phyloP scores from a whole-genome alignment of 2,329 filamentous ascomycete species.

The Arthrinium puccinioides region DNA sequence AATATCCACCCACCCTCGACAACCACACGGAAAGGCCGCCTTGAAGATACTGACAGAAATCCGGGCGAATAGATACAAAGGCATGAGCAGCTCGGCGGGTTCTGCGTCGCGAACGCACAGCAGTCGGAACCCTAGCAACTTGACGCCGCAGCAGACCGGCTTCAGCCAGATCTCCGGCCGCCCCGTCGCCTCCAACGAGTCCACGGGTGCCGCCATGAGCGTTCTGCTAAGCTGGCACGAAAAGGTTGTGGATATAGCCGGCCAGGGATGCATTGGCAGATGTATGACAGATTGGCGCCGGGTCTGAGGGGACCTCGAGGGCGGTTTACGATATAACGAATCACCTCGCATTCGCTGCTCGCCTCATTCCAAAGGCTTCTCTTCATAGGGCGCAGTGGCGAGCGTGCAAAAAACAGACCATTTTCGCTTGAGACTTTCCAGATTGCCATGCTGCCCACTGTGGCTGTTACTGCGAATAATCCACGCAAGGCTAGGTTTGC shows the following conservation, averaged over 20 bases:
- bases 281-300: constrained; percentile 96
- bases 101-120: constrained; percentile 26
- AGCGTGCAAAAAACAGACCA: too few relatives aligned
- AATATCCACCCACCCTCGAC: too few relatives aligned
- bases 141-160: constrained; percentile 73
- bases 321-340: too few relatives aligned
- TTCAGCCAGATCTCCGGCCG: constrained; percentile 71
- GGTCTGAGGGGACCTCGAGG: constrained; percentile 47
- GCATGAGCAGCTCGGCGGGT: constrained; percentile 56
- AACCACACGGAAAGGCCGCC: background rate
- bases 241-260: constrained; percentile 92
- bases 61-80: constrained; percentile 65
- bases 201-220: constrained; percentile 86
- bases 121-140: constrained; percentile 36
- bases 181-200: constrained; percentile 49
- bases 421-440: too few relatives aligned
- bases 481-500: too few relatives aligned
- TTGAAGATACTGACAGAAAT: background rate
- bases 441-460: too few relatives aligned
- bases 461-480: too few relatives aligned
- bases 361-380: too few relatives aligned
- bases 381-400: too few relatives aligned
- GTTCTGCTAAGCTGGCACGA: constrained; percentile 98
- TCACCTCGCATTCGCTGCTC: too few relatives aligned
- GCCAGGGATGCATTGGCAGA: constrained; percentile 82